Percentiles rank a stretch among this genome's conserved stretches.
phyloP scores from a whole-genome alignment of 1,284 basidiomycete species.

The Puccinia brachypodii region DNA sequence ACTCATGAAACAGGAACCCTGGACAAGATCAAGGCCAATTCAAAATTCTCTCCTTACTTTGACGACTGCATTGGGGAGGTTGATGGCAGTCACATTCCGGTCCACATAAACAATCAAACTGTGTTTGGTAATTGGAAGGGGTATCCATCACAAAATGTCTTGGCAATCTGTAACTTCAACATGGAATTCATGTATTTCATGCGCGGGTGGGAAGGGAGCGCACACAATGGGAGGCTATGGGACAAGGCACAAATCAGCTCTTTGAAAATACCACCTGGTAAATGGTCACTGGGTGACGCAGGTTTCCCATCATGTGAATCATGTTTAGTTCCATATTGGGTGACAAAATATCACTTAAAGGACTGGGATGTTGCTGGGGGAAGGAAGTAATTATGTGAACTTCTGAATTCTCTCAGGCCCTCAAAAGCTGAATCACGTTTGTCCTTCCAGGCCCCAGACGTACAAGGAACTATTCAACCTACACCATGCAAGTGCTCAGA shows the following conservation, averaged over 20 bases:
- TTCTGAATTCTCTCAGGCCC: background rate
- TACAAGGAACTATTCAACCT: slow-evolving; percentile 49
- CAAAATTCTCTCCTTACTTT: slow-evolving; percentile 1
- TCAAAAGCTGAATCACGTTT: background rate
- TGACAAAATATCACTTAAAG: background rate
- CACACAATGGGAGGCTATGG: background rate
- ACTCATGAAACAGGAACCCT: background rate
- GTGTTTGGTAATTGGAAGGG: background rate
- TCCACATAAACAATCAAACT: background rate
- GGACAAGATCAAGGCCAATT: background rate
- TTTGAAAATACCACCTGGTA: background rate
- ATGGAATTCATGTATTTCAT: background rate
- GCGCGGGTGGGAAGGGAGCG: background rate
- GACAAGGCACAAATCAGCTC: background rate
- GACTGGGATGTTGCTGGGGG: slow-evolving; percentile 3
- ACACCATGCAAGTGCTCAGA: slow-evolving; percentile 45
- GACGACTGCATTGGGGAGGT: background rate
- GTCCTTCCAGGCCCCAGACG: slow-evolving; percentile 33
- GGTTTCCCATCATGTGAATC: background rate
- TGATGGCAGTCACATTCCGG: background rate
- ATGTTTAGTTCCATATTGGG: slow-evolving; percentile 9
- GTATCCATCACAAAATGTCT: slow-evolving; percentile 11
- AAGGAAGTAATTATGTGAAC: background rate
- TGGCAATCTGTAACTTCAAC: background rate
- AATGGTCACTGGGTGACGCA: background rate